Base-by-base conservation (phyloP, 2,329 filamentous ascomycete species). In the Aspergillus chevalieri region DNA sequence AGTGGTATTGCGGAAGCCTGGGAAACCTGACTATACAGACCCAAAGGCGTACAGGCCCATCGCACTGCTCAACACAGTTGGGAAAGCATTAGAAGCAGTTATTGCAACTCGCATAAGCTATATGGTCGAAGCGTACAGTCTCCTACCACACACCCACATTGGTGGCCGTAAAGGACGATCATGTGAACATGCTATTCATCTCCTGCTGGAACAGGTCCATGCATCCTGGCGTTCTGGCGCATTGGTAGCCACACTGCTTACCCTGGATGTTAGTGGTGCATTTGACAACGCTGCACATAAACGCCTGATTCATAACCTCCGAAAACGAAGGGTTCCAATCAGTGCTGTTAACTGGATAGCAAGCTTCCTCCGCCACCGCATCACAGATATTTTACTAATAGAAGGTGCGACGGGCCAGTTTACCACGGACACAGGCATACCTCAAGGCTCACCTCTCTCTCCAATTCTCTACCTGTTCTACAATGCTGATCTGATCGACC, bases 41-140 rank as follows among this genome's bases (percentile, higher is more conserved):
- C 44, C 49, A 0, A 58, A 55, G 34, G 51, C 47, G 9, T 58
- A 58, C 33, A 39, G 52, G 3, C 51, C 39, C 10, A 47, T 58
- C 3, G 49, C 52, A 9, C 41, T 58, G 1, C 51, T 58, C 24
- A 47, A 52, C 38, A 53, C 48, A 2, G 5, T 58, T 17, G 49
- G 49, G 0, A 58, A 58, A 42, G 30, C 50, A 0, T 46, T 58
- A 1, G 51, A 57, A 36, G 8, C 48, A 1, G 30, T 54, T 1
- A 44, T 58, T 3, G 44, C 54, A 4, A 8, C 7, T 0, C 30
- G 49, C 3, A 48, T 58, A 7, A 42, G 30, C 8, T 53, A 46
- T 14, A 21, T 44, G 0, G 28, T 51, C 2, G 17, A 17, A 17
- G 17, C 17, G 17, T 17, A 17, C 17, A 17, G 17, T 17, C 17